Conservation (phyloP, 2,329 filamentous ascomycete genomes). For the Aureobasidium namibiae region DNA sequence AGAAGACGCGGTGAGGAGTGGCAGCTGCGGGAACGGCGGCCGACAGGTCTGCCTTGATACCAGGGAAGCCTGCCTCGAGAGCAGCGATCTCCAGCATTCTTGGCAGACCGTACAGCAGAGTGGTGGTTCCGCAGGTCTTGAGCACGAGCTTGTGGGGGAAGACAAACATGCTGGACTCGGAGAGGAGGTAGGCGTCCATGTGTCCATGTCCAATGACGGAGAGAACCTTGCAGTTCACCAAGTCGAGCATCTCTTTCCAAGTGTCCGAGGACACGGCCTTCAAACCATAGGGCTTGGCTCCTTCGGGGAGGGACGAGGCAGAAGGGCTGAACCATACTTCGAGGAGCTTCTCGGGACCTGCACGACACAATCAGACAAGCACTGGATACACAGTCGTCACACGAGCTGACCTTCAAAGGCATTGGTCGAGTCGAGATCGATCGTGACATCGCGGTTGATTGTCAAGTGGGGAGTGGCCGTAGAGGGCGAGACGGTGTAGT, state of each 20-base stretch:
- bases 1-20: constrained; percentile 91
- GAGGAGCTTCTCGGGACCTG: constrained; percentile 83
- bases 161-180: constrained; percentile 99
- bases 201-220: constrained; percentile 89
- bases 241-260: constrained; percentile 95
- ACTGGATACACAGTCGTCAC: not conserved
- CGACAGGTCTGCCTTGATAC: constrained; percentile 58
- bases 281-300: constrained; percentile 65
- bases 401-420: constrained; percentile 67
- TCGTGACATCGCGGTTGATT: constrained; percentile 91
- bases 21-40: constrained; percentile 66
- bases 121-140: constrained; percentile 97
- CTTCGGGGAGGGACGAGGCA: constrained; percentile 60
- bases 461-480: constrained; percentile 80
- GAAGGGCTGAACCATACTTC: constrained; percentile 96
- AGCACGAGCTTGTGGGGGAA: constrained; percentile 99
- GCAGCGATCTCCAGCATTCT: constrained; percentile 90
- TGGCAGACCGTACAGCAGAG: constrained; percentile 78
- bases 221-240: constrained; percentile 97
- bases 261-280: constrained; percentile 76
- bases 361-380: not conserved
- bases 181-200: constrained; percentile 92
- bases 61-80: constrained; percentile 78
- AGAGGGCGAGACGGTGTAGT: constrained; percentile 71
- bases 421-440: constrained; percentile 88